Evolutionary conservation across 331 rosid genomes (phyloP).

Genomic region (Malus hybrid): DNA sequence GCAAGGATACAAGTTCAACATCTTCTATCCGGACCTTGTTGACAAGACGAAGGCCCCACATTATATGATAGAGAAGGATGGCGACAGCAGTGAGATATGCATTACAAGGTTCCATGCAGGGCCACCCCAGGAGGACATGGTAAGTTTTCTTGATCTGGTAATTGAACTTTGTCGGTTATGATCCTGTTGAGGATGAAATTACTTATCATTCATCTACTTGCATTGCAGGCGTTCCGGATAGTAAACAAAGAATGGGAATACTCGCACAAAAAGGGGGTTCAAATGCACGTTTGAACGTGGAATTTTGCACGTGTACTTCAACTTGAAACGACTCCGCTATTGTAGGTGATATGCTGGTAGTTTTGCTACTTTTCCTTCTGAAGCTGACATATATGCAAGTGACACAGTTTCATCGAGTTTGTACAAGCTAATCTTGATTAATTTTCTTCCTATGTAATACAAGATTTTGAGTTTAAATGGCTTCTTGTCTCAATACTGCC

Average conservation of each 20-base stretch:
- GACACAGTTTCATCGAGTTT: background rate
- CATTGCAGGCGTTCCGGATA: conserved; percentile 78
- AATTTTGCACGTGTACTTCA: conserved; percentile 81
- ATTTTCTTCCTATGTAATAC: background rate
- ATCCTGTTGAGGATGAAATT: background rate
- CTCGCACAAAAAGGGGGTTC: conserved; percentile 92
- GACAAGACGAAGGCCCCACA: conserved; percentile 84
- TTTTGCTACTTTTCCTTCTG: background rate
- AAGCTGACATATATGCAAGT: background rate
- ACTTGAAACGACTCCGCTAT: conserved; percentile 87
- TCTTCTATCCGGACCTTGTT: conserved; percentile 91
- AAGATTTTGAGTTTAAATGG: background rate
- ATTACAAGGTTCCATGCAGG: conserved; percentile 89
- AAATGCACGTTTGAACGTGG: conserved; percentile 96
- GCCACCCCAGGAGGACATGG: conserved; percentile 91
- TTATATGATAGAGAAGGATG: conserved; percentile 81
- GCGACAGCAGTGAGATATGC: conserved; percentile 81
- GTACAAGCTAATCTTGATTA: background rate
- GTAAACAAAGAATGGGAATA: conserved; percentile 97
- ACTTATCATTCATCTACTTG: background rate
- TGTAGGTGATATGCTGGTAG: conserved; percentile 37
- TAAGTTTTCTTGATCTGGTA: conserved; percentile 36
- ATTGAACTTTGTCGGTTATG: background rate
- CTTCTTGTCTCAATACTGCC: background rate
- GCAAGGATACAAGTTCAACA: conserved; percentile 87